Evolutionary conservation across 345 rosid genomes (phyloP).

Genomic region (Pugionium dolabratum): DNA sequence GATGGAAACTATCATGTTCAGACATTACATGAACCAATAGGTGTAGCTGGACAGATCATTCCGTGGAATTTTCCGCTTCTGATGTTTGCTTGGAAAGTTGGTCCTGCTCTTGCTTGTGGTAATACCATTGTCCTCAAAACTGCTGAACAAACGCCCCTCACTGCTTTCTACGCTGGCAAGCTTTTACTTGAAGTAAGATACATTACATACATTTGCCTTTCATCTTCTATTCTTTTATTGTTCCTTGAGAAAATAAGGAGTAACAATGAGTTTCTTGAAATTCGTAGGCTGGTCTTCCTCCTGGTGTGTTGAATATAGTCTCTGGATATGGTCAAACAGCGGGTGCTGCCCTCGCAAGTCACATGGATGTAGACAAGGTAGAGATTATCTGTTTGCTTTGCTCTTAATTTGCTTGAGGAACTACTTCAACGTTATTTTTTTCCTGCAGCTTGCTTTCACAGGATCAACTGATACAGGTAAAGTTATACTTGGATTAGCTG

Average conservation of each 20-base stretch:
- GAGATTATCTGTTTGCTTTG: background rate
- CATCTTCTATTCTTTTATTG: background rate
- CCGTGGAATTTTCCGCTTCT: conserved; percentile 72
- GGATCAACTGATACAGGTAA: conserved; percentile 86
- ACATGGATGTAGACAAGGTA: conserved; percentile 98
- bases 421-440: background rate
- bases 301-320: conserved; percentile 83
- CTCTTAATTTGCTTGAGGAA: background rate
- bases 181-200: conserved; percentile 48
- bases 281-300: conserved; percentile 87
- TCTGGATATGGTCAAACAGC: conserved; percentile 87
- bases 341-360: conserved; percentile 84
- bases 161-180: conserved; percentile 57
- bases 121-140: conserved; percentile 61
- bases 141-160: conserved; percentile 68
- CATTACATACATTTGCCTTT: background rate
- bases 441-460: conserved; percentile 80
- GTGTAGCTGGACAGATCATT: conserved; percentile 68
- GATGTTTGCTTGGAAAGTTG: conserved; percentile 71
- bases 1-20: conserved; percentile 67
- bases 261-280: conserved; percentile 15
- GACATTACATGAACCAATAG: conserved; percentile 63
- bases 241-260: background rate
- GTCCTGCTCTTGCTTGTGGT: conserved; percentile 67
- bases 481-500: conserved; percentile 70